Conservation (phyloP, 1,139 yeast species). For the Suhomyces ambrosiae region DNA sequence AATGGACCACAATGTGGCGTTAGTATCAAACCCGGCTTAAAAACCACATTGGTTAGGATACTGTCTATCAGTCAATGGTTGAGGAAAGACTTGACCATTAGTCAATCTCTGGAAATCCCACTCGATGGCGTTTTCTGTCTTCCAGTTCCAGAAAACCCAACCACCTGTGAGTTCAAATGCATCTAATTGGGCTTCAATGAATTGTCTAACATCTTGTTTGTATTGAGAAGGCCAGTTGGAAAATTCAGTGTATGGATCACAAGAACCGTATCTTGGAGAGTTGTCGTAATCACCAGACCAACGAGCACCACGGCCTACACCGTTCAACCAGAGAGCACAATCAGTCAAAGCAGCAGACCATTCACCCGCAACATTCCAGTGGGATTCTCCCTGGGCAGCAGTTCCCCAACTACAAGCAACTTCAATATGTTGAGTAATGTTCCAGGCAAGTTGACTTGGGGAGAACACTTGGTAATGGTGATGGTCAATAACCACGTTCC, state of each 20-base stretch:
- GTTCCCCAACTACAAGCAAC: conserved; percentile 67
- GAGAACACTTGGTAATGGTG: conserved; percentile 91
- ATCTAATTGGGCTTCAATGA: conserved; percentile 88
- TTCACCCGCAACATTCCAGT: conserved; percentile 86
- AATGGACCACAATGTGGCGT: not conserved
- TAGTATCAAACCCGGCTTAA: conserved; percentile 12
- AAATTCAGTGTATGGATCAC: conserved; percentile 59
- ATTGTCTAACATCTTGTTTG: conserved; percentile 61
- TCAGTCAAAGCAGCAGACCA: conserved; percentile 95
- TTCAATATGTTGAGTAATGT: conserved; percentile 61
- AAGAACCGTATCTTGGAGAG: conserved; percentile 60
- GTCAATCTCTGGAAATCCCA: conserved; percentile 78
- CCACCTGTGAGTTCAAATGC: conserved; percentile 73
- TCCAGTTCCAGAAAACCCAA: conserved; percentile 93
- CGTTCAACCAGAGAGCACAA: conserved; percentile 90
- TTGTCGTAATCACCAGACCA: conserved; percentile 68
- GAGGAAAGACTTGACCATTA: conserved; percentile 70
- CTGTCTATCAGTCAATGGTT: conserved; percentile 65
- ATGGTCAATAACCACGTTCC: conserved; percentile 81
- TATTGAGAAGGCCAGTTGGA: conserved; percentile 62
- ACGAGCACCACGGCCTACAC: conserved; percentile 87
- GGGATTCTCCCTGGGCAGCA: conserved; percentile 52
- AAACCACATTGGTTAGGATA: conserved; percentile 69
- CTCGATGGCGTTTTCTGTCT: conserved; percentile 80
- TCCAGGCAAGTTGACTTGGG: conserved; percentile 55